Percentiles rank a stretch among this genome's conserved stretches.
phyloP scores from a whole-genome alignment of 306 rosid genomes.

The Cyclanthera cordifolia region DNA sequence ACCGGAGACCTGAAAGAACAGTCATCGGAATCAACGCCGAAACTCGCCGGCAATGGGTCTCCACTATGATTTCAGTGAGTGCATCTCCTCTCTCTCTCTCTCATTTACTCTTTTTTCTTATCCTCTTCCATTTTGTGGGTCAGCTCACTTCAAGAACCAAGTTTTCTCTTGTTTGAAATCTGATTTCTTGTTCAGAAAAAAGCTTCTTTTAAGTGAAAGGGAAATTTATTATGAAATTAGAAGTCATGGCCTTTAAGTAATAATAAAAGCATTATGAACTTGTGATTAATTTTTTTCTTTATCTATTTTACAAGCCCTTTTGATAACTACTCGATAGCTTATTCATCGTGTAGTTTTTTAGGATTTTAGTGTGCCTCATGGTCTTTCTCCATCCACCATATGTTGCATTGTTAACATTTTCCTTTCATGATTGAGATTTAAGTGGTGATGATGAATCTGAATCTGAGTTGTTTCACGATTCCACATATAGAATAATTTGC shows the following conservation, averaged over 20 bases:
- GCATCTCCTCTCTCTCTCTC: slow-evolving; percentile 6
- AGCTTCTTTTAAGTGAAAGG: neutral
- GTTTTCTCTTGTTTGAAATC: neutral
- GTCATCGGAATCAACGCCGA: slow-evolving; percentile 67
- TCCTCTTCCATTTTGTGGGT: neutral
- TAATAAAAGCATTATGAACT: neutral
- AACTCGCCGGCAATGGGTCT: slow-evolving; percentile 71
- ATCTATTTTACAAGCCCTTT: neutral
- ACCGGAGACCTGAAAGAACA: slow-evolving; percentile 36
- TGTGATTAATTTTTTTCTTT: neutral
- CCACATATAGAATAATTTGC: too few species aligned
- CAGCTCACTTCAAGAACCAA: neutral
- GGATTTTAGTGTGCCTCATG: neutral
- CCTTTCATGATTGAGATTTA: neutral
- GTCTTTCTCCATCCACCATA: neutral
- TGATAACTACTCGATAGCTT: neutral
- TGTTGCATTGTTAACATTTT: neutral
- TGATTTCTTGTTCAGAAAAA: neutral
- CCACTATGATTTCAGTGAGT: slow-evolving; percentile 53
- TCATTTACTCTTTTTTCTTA: neutral
- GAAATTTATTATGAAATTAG: neutral
- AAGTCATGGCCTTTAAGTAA: neutral
- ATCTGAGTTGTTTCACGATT: neutral
- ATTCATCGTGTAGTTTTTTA: neutral
- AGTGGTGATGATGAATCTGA: neutral